phyloP scores from a whole-genome alignment of 257 asterid species.

The Dorcoceras hygrometricum region DNA sequence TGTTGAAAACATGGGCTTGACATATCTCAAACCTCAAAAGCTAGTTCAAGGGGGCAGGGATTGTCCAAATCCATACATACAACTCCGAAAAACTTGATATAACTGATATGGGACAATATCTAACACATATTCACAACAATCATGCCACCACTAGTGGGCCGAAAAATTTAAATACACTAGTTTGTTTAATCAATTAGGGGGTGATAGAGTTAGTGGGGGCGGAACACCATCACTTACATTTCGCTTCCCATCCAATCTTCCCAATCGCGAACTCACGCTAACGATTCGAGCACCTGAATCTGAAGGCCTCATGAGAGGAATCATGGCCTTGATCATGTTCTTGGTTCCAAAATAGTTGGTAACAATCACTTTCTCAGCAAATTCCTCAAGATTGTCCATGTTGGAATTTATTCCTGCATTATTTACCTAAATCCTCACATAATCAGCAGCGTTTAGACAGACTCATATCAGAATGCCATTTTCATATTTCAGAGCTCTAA shows the following conservation, averaged over 20 bases:
- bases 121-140: neutral
- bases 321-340: constrained; percentile 69
- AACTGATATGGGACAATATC: no score
- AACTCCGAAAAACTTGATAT: no score
- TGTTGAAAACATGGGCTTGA: no score
- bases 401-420: constrained; percentile 97
- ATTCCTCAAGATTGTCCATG: constrained; percentile 65
- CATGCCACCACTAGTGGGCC: no score
- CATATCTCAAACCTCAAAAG: no score
- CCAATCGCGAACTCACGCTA: constrained; percentile 76
- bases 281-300: constrained; percentile 84
- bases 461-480: neutral
- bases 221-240: constrained; percentile 50
- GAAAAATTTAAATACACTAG: no score
- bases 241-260: constrained; percentile 71
- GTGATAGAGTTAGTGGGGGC: no score
- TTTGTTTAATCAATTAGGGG: no score
- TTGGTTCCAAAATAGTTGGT: constrained; percentile 93
- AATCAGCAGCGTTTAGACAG: constrained; percentile 12
- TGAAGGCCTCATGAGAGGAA: constrained; percentile 78
- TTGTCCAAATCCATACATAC: no score
- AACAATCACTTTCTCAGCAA: constrained; percentile 58
- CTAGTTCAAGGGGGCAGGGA: no score
- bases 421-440: constrained; percentile 54
- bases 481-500: no score